Percentiles rank a stretch among this genome's conserved stretches.
These are phyloP conservation scores for Tylopilus sp. DNA, from an alignment of 1,284 basidiomycete species.

Conservation along the genomic window DNA sequence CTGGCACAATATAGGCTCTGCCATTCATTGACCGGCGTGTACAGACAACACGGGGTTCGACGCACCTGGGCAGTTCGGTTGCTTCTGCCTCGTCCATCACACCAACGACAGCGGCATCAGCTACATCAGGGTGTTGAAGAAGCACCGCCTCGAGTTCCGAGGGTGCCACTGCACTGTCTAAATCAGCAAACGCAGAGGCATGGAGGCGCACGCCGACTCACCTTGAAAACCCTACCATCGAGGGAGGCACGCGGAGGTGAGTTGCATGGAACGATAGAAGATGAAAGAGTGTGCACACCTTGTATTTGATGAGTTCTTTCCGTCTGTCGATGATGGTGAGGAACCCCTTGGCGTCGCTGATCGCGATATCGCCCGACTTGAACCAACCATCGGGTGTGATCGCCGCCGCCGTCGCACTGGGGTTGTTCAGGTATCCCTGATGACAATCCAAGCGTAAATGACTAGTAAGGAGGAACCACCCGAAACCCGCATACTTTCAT, in stretches of 20 bases:
- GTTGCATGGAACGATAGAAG: neutral
- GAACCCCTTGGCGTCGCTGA: conserved; percentile 62
- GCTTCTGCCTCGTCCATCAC: conserved; percentile 59
- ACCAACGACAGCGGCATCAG: conserved; percentile 74
- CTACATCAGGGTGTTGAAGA: conserved; percentile 67
- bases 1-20: conserved; percentile 68
- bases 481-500: conserved; percentile 67
- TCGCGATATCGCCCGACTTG: conserved; percentile 79
- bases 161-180: conserved; percentile 72
- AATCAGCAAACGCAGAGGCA: neutral
- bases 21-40: no score
- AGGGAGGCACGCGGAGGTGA: no score
- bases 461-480: neutral
- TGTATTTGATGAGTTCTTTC: conserved; percentile 87
- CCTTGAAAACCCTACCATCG: conserved; percentile 65
- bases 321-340: conserved; percentile 67
- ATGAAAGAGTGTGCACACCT: conserved; percentile 37
- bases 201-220: conserved; percentile 24
- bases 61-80: conserved; percentile 74
- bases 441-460: neutral
- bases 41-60: neutral
- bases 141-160: conserved; percentile 80
- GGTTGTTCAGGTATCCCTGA: conserved; percentile 70
- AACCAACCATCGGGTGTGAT: conserved; percentile 79
- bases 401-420: conserved; percentile 58